These are phyloP conservation scores for Myochromella boudieri DNA, from an alignment of 768 basidiomycete species.

Conservation along the genomic window DNA sequence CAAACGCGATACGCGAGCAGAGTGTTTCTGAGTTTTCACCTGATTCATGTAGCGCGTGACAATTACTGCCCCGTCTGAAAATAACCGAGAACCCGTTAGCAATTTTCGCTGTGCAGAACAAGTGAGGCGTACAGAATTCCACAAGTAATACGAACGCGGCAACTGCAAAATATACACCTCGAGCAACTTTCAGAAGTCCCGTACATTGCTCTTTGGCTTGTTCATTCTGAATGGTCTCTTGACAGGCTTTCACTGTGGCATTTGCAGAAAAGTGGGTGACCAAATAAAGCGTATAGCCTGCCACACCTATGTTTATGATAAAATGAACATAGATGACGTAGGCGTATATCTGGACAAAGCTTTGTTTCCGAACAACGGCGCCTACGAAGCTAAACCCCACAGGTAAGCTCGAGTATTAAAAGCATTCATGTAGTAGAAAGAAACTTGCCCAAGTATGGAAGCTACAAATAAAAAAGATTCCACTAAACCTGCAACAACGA, in stretches of 20 bases:
- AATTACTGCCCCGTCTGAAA: conserved; percentile 51
- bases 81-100: not conserved
- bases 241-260: conserved; percentile 45
- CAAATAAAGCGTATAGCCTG: conserved; percentile 49
- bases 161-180: conserved; percentile 46
- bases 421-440: not conserved
- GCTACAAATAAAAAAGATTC: conserved; percentile 53
- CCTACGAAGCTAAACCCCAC: conserved; percentile 51
- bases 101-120: no score
- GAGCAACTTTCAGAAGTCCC: conserved; percentile 38
- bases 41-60: conserved; percentile 55
- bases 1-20: conserved; percentile 33
- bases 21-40: conserved; percentile 49
- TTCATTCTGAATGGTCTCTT: conserved; percentile 38
- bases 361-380: conserved; percentile 60
- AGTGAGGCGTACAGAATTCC: conserved; percentile 52
- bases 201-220: conserved; percentile 45
- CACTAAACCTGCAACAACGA: conserved; percentile 50
- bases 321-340: conserved; percentile 60
- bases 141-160: conserved; percentile 44
- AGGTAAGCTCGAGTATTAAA: conserved; percentile 4
- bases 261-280: conserved; percentile 45
- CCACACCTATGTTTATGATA: conserved; percentile 51
- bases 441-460: conserved; percentile 55
- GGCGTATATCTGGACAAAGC: conserved; percentile 55